Base-by-base conservation (phyloP, 164 flowering plant species). In the Aristolochia contorta region DNA sequence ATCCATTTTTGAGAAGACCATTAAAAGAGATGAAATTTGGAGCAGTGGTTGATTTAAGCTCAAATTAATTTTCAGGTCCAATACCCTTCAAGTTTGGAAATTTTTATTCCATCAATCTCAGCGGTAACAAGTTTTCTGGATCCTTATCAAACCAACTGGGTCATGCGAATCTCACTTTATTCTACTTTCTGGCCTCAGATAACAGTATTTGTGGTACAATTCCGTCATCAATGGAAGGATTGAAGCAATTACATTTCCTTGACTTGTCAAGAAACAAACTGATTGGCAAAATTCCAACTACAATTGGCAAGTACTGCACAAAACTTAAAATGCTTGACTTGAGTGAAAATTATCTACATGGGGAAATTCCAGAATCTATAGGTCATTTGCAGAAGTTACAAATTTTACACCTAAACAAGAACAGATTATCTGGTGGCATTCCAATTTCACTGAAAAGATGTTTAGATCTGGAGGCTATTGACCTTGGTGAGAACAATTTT, bases 191-290 rank as follows among this genome's bases (percentile, higher is more conserved):
- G 19, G 27, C 16, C 10, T 22, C 50, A 18, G 19, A 46, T 20
- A 59, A 59, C 24, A 18, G 7, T 6, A 46, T 59, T 27, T 23
- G 16, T 23, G 62, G 62, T 19, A 22, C 62, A 3, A 59, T 59
- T 46, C 62, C 62, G 9, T 32, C 33, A 8, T 25, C 22, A n/a
- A 25, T 56, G 0, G 9, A 43, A 4, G 16, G 16, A 55, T 22
- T 55, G 58, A 16, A 9, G 16, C 6, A 12, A 14, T 1, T 58
- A 12, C 18, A n/a, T 8, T n/a, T n/a, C n/a, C n/a, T 58, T 32
- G 47, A 58, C 19, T n/a, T 37, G 24, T 32, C 49, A 22, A 4
- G n/a, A 33, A 58, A 58, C 25, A 19, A 18, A 0, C 8, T 58
- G 16, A 41, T n/a, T 58, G 60, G 60, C 14, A 58, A 13, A 14